phyloP scores from a whole-genome alignment of 176 grass and related monocot genomes.

The Alloteropsis semialata region DNA sequence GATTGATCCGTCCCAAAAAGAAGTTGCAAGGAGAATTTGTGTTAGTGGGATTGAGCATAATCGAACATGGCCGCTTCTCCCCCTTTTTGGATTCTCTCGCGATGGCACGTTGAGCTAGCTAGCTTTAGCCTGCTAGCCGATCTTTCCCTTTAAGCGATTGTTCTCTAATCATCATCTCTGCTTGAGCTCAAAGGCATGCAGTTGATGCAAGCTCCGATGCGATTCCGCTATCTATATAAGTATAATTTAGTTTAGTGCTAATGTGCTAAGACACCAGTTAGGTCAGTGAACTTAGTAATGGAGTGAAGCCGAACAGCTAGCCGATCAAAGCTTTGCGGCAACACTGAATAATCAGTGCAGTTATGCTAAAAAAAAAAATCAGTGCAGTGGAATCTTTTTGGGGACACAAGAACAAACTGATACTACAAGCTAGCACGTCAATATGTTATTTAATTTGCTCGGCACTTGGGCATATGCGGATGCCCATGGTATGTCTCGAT shows the following conservation, averaged over 20 bases:
- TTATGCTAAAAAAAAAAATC: no score
- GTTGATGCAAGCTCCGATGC: neutral
- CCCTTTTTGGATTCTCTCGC: conserved; percentile 77
- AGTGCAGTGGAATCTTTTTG: no score
- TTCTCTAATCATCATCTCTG: neutral
- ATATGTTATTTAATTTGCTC: neutral
- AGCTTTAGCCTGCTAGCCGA: conserved; percentile 25
- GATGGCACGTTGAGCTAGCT: conserved; percentile 32
- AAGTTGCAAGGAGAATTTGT: conserved; percentile 69
- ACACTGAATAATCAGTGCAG: neutral
- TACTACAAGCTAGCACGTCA: no score
- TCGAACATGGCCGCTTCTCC: conserved; percentile 47
- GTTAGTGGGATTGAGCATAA: conserved; percentile 77
- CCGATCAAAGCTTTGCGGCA: neutral
- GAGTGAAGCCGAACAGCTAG: neutral
- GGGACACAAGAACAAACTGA: no score
- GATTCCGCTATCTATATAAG: neutral
- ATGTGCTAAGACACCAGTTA: neutral
- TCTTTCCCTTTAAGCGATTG: conserved; percentile 26
- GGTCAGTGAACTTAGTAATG: neutral
- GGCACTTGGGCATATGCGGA: conserved; percentile 14
- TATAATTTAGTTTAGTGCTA: neutral
- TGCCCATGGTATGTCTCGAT: neutral
- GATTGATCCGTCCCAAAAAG: conserved; percentile 69
- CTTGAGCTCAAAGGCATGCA: conserved; percentile 1